A percentile compares a stretch with the other conserved stretches of the same genome.
Evolutionary conservation across 2,329 filamentous ascomycete genomes (phyloP).

Genomic region (Fusarium sarcochroum): DNA sequence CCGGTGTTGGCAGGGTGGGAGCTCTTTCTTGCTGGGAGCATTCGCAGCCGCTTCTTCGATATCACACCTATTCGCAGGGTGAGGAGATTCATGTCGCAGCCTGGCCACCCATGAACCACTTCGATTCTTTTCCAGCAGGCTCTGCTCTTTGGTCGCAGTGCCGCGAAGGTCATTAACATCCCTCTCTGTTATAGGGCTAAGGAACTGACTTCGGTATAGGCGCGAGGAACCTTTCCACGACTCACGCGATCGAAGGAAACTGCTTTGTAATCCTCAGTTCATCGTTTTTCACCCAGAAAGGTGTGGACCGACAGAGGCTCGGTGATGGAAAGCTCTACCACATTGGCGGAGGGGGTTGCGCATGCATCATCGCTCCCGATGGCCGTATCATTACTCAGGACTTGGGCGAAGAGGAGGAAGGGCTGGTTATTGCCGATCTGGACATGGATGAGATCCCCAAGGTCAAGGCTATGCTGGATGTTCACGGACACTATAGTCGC

Average conservation of each 20-base stretch:
- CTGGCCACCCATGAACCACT: slow-evolving; percentile 13
- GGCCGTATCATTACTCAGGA: not conserved
- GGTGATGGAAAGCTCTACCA: not conserved
- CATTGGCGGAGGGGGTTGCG: slow-evolving; percentile 2
- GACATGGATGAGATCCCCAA: slow-evolving; percentile 59
- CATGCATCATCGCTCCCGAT: slow-evolving; percentile 4
- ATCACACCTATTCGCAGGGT: slow-evolving; percentile 9
- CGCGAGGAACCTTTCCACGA: not conserved
- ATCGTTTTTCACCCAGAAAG: not conserved
- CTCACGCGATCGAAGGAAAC: slow-evolving; percentile 4
- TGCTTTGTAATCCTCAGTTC: not conserved
- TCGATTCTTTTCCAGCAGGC: too few relatives aligned
- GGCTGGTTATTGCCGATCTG: slow-evolving; percentile 64
- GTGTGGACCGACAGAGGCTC: rapidly evolving
- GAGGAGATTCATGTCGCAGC: slow-evolving; percentile 25
- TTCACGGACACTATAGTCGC: slow-evolving; percentile 49
- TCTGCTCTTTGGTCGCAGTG: slow-evolving; percentile 45
- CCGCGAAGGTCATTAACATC: slow-evolving; percentile 39
- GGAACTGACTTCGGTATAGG: not conserved
- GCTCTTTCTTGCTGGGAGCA: slow-evolving; percentile 60
- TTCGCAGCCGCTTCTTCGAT: slow-evolving; percentile 17
- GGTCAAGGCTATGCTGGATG: slow-evolving; percentile 56
- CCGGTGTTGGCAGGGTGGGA: slow-evolving; percentile 50
- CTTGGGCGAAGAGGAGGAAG: slow-evolving; percentile 51
- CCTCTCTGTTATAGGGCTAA: rapidly evolving